phyloP scores from a whole-genome alignment of 2,329 filamentous ascomycete genomes.

The Gaeumannomyces sp. region DNA sequence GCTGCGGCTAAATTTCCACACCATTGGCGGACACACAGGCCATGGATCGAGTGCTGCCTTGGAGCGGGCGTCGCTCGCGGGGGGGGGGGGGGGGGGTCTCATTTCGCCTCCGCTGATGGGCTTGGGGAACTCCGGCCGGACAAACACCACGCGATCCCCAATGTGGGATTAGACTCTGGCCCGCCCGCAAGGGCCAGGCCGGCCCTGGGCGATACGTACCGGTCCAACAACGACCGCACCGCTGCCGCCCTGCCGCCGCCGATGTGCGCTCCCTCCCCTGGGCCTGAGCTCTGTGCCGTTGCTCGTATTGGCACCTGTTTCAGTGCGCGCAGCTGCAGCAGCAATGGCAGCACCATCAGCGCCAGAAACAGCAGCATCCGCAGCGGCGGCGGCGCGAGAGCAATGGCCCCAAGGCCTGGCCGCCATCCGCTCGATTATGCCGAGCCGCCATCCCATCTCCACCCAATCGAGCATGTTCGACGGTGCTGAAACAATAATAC shows the following conservation, averaged over 20 bases:
- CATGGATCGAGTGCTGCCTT: neutral
- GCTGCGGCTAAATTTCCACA: neutral
- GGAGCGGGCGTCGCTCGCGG: neutral
- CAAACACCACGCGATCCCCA: conserved; percentile 6
- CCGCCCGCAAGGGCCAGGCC: neutral
- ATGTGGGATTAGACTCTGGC: conserved; percentile 2
- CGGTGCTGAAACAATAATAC: conserved; percentile 2
- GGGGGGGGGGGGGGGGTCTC: too few relatives aligned
- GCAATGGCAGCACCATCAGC: too few relatives aligned
- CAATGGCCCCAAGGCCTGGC: neutral
- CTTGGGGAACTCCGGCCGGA: conserved; percentile 8
- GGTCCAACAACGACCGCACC: neutral
- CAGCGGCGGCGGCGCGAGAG: neutral
- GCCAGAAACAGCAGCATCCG: neutral
- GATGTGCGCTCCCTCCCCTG: neutral
- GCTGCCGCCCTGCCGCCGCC: neutral
- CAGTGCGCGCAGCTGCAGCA: too few relatives aligned
- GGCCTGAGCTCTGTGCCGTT: neutral
- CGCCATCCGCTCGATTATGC: neutral
- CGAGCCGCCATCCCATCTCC: conserved; percentile 3
- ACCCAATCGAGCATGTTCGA: neutral
- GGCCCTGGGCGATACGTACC: neutral
- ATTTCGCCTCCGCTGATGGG: conserved; percentile 1
- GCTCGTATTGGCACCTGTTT: neutral
- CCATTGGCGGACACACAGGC: neutral